Conservation (phyloP, 2,329 filamentous ascomycete species). For the Beauveria sp. region DNA sequence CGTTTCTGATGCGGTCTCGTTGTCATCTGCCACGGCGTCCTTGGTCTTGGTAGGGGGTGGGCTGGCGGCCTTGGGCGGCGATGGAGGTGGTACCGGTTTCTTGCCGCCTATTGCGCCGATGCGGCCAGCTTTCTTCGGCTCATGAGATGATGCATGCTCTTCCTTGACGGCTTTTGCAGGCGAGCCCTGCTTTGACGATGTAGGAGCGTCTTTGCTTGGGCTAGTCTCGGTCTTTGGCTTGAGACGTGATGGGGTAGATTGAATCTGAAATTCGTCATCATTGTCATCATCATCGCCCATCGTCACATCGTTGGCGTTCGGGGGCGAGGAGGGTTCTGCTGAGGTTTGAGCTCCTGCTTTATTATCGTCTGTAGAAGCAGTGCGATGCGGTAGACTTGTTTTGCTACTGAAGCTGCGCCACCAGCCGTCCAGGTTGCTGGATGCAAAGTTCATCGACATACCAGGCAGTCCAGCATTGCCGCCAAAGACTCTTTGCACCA, state of each 20-base stretch:
- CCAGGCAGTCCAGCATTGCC: slow-evolving; percentile 24
- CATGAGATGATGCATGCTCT: neutral
- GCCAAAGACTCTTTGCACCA: slow-evolving; percentile 37
- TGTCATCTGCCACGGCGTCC: slow-evolving; percentile 12
- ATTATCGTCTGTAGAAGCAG: slow-evolving; percentile 4
- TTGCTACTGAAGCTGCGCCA: slow-evolving; percentile 36
- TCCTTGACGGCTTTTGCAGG: slow-evolving; percentile 4
- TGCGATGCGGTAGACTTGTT: slow-evolving; percentile 16
- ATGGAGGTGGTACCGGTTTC: slow-evolving; percentile 19
- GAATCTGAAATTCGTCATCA: slow-evolving; percentile 46
- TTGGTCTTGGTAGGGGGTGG: slow-evolving; percentile 15
- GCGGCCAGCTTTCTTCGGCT: slow-evolving; percentile 16
- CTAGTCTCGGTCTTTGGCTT: slow-evolving; percentile 17
- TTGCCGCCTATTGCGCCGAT: slow-evolving; percentile 31
- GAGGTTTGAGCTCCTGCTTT: neutral
- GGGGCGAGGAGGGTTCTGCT: slow-evolving; percentile 12
- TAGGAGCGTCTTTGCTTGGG: neutral
- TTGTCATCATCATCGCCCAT: slow-evolving; percentile 25
- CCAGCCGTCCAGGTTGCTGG: slow-evolving; percentile 38
- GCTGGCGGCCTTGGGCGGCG: slow-evolving; percentile 6
- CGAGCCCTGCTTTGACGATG: slow-evolving; percentile 1
- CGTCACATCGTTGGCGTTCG: slow-evolving; percentile 8
- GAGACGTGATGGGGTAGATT: slow-evolving; percentile 37
- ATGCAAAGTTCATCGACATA: slow-evolving; percentile 22
- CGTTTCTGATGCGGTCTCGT: slow-evolving; percentile 37